Evolutionary conservation across 768 basidiomycete genomes (phyloP).

Genomic region (Leccinum subtestaceum): DNA sequence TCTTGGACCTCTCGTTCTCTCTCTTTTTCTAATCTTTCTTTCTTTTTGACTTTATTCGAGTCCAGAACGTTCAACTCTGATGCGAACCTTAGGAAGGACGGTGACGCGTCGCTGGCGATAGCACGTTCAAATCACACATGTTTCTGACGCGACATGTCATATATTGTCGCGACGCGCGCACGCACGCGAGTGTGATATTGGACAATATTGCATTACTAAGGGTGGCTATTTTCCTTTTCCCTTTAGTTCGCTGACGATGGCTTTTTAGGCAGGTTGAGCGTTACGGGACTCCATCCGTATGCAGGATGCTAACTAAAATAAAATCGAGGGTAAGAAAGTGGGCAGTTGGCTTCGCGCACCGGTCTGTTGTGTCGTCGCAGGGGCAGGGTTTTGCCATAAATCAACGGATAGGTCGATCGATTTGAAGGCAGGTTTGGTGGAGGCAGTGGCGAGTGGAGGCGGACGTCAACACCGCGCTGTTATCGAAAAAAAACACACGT

Average conservation of each 20-base stretch:
- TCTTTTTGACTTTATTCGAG: not conserved
- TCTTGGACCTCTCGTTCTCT: not conserved
- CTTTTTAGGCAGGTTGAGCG: not conserved
- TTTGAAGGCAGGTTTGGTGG: not conserved
- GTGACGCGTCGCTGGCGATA: not conserved
- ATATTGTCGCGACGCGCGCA: not conserved
- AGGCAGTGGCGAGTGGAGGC: not conserved
- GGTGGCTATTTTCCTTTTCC: not conserved
- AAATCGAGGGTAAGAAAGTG: not conserved
- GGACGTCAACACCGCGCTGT: not conserved
- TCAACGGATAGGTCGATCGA: not conserved
- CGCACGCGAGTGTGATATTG: not conserved
- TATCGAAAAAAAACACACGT: not conserved
- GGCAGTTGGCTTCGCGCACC: not conserved
- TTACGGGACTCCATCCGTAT: not conserved
- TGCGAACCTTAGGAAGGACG: not conserved
- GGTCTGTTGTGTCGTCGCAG: not conserved
- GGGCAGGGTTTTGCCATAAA: not conserved
- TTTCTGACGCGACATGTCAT: constrained; percentile 9
- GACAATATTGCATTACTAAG: not conserved
- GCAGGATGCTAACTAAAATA: not conserved
- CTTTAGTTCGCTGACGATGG: not conserved
- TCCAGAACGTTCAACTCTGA: not conserved
- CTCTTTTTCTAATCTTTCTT: too few relatives aligned
- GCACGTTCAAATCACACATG: constrained; percentile 21